Evolutionary conservation across 306 rosid genomes (phyloP), one percentile per base, ranked within the genome.

Genomic region (Morella rubra): DNA sequence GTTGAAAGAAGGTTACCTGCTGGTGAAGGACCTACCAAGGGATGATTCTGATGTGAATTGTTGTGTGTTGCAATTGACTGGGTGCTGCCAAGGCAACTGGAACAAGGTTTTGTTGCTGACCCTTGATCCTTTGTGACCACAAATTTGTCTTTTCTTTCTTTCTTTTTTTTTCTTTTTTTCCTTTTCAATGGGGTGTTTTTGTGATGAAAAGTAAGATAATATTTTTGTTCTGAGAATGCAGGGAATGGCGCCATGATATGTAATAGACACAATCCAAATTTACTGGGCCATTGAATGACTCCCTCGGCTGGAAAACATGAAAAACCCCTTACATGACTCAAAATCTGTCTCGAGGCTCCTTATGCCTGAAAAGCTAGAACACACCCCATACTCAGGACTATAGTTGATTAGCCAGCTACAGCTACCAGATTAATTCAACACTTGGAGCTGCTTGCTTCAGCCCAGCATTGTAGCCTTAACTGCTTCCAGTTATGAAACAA

Each of bases 1-100:
- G 76, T 66, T 82, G 79, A 87, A 87, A 84, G 91, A 87, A 82
- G 89, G 88, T 53, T 87, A 77, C 73, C 76, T 87, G 27, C 49
- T 85, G 86, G 91, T 82, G 75, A 87, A 84, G 80, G 89, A 82
- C 78, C 80, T 82, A 44, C 77, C 59, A 2, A 71, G 85, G 55
- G 54, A 52, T 54, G 81, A 76, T 58, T 82, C 87, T 54, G 77
- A 77, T 80, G 24, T 80, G 61, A 66, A 75, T 24, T 82, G 87
- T 64, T 73, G 49, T n/a, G 44, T 77, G 9, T 71, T 51, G 9
- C 55, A 12, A 55, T 84, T 64, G 72, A 42, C 79, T 46, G 45
- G 51, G 53, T 77, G 72, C 44, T 84, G 88, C 22, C 77, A 79
- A 24, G 59, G 79, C 80, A 82, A 82, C 40, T 85, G 91, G 91